Evolutionary conservation across 139 green algal genomes (phyloP).

Genomic region (Eudorina sp.): DNA sequence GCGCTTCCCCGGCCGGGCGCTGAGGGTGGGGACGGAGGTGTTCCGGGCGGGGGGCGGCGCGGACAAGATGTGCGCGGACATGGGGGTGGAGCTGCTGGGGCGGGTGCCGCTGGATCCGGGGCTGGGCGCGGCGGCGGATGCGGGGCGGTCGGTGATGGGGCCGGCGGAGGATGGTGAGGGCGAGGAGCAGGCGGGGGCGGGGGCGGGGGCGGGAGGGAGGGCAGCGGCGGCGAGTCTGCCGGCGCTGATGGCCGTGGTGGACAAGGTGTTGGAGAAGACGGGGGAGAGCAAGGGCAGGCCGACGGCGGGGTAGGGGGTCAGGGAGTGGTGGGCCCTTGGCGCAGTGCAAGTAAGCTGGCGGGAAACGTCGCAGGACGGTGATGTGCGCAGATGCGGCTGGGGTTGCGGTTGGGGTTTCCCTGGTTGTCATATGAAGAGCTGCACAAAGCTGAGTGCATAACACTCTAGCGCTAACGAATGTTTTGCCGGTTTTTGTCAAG

Average conservation of each 20-base stretch:
- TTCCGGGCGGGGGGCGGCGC: slow-evolving; percentile 82
- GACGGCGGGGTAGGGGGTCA: not conserved
- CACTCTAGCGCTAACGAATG: no score
- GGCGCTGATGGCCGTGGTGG: slow-evolving; percentile 41
- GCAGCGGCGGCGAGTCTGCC: slow-evolving; percentile 12
- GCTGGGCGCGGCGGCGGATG: slow-evolving; percentile 80
- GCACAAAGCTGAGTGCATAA: no score
- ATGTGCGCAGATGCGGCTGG: no score
- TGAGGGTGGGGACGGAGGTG: slow-evolving; percentile 70
- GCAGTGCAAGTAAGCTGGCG: no score
- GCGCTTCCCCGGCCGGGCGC: slow-evolving; percentile 45
- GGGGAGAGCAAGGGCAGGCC: not conserved
- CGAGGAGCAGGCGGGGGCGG: not conserved
- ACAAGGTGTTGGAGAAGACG: slow-evolving; percentile 32
- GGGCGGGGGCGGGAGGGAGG: not conserved
- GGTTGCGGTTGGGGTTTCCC: no score
- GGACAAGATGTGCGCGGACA: slow-evolving; percentile 78
- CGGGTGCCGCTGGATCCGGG: slow-evolving; percentile 86
- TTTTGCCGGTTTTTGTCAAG: no score
- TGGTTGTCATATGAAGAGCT: no score
- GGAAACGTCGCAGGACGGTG: no score
- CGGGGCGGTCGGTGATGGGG: slow-evolving; percentile 68
- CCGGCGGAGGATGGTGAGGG: not conserved
- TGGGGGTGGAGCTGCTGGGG: slow-evolving; percentile 90
- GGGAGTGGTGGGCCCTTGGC: no score